Conservation (phyloP, 371 early-diverging fungal species). For the Mortierella polycephala region DNA sequence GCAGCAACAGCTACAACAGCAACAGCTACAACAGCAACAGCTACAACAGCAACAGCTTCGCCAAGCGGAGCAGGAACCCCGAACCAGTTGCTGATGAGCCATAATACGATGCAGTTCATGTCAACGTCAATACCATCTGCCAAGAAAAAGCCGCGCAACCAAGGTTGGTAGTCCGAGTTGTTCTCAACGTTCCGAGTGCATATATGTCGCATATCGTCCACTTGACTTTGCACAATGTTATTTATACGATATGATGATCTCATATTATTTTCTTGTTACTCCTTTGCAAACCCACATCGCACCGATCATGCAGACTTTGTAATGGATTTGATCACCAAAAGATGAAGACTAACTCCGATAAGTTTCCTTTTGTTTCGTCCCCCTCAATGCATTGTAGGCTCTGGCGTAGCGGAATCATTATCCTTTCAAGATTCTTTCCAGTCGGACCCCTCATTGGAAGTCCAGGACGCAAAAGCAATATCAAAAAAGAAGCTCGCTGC, state of each 20-base stretch:
- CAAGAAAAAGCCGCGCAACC: conserved; percentile 48
- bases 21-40: not conserved
- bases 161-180: conserved; percentile 15
- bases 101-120: conserved; percentile 15
- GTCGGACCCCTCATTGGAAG: conserved; percentile 6
- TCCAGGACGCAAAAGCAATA: not conserved
- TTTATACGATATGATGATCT: no score
- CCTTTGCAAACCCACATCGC: not conserved
- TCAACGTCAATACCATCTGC: conserved; percentile 24
- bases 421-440: conserved; percentile 33
- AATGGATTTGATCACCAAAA: not conserved
- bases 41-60: conserved; percentile 1
- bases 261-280: not conserved
- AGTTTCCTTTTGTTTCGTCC: not conserved
- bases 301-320: no score
- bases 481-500: conserved; percentile 13
- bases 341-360: not conserved
- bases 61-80: not conserved
- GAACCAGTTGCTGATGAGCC: conserved; percentile 7
- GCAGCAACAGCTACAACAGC: not conserved
- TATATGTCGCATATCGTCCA: not conserved
- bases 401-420: not conserved
- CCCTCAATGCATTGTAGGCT: not conserved
- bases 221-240: not conserved
- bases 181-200: not conserved